Evolutionary conservation across 192 early-diverging fungal genomes (phyloP).

Genomic region (Coemansia sp.): DNA sequence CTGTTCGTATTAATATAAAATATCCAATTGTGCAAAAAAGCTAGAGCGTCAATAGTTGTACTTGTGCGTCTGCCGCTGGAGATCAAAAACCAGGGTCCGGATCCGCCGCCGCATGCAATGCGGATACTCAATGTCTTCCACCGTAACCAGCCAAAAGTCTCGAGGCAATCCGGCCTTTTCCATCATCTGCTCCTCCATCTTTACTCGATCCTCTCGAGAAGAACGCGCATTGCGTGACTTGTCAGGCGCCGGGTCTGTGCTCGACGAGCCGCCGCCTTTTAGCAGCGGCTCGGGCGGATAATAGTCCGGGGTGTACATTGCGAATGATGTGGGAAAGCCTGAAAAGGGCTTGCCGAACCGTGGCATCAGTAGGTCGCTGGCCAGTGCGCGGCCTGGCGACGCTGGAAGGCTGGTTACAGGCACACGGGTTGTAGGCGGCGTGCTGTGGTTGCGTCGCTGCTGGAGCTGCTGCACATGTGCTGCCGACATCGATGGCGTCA

Average conservation of each 20-base stretch:
- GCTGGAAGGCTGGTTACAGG: background rate
- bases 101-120: conserved; percentile 50
- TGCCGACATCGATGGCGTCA: conserved; percentile 13
- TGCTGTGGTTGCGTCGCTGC: conserved; percentile 17
- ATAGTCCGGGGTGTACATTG: conserved; percentile 8
- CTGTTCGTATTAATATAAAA: too few relatives aligned
- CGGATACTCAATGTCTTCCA: conserved; percentile 56
- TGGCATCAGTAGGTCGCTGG: conserved; percentile 50
- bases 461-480: conserved; percentile 16
- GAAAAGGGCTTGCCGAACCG: conserved; percentile 31
- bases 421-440: conserved; percentile 10
- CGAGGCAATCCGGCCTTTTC: conserved; percentile 47
- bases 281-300: conserved; percentile 26
- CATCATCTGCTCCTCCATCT: conserved; percentile 39
- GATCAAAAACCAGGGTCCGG: conserved; percentile 35
- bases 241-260: background rate
- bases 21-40: too few relatives aligned
- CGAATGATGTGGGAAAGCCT: conserved; percentile 34
- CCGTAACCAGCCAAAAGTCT: conserved; percentile 54
- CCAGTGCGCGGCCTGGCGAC: conserved; percentile 28
- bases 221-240: background rate
- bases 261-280: conserved; percentile 24
- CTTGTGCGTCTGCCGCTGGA: conserved; percentile 5
- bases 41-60: background rate
- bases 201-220: conserved; percentile 21